Evolutionary conservation across 148 eudicot genomes (phyloP), one percentile per base, ranked within the genome.

Genomic region (Arbutus unedo): DNA sequence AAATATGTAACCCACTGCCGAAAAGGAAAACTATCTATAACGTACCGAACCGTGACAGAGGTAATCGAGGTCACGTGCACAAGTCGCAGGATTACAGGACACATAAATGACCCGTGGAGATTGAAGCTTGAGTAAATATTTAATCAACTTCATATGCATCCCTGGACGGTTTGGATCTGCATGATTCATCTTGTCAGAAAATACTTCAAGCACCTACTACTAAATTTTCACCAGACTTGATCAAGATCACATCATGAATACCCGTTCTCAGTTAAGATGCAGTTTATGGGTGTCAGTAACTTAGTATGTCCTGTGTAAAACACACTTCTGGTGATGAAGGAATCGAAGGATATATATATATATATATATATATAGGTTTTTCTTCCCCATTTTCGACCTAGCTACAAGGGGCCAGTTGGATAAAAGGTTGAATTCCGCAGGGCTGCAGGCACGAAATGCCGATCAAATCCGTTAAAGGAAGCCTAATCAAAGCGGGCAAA

Each of bases 141-240:
- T 97, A 50, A 97, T 94, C 87, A 97, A 82, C 84, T 97, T 94
- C 89, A 93, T 89, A 88, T 96, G 99, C 99, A 96, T 94, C 13
- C 99, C 99, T 2, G 99, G 99, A 43, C 99, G 98, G 82, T 94
- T 96, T 75, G 99, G 99, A 90, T 96, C 99, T 96, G 92, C 86
- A 84, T 72, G 16, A 84, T 74, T 19, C 47, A 47, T 51, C 76
- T 55, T 9, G 74, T 84, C 44, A 80, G 56, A 62, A 72, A 80
- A 73, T 38, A 43, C 3, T 16, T 19, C 10, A 72, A 8, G 51
- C 43, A 76, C 48, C 31, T 19, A 25, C 6, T 70, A 16, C 74
- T 54, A 81, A 5, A 54, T 3, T 6, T 51, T 70, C 44, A 45
- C 70, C 44, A 3, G 60, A 16, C 48, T 66, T 41, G 44, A 73